These are phyloP conservation scores for Podila clonocystis DNA, from an alignment of 192 early-diverging fungal species.

Conservation along the genomic window DNA sequence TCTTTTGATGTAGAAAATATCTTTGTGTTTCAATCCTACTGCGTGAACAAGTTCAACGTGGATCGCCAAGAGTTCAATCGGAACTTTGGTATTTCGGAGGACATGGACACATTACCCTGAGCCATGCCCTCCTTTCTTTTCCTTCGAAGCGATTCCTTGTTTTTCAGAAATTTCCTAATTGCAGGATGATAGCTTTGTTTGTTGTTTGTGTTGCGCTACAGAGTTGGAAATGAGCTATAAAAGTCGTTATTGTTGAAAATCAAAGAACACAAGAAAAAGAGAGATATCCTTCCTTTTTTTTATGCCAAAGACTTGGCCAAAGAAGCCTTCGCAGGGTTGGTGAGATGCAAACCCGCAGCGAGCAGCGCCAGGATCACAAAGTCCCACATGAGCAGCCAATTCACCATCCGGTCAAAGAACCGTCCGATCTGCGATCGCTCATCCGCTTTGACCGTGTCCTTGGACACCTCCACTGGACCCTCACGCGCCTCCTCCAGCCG, in stretches of 20 bases:
- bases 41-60: slow-evolving; percentile 74
- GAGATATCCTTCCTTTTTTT: no score
- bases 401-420: neutral
- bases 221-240: neutral
- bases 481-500: slow-evolving; percentile 5
- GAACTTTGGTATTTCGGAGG: slow-evolving; percentile 74
- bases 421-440: neutral
- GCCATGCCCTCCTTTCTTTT: neutral
- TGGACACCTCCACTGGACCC: neutral
- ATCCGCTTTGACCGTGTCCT: neutral
- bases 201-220: no score
- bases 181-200: neutral
- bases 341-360: neutral
- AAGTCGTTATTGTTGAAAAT: neutral
- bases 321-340: no score
- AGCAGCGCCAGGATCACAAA: neutral
- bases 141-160: neutral
- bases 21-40: slow-evolving; percentile 84
- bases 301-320: no score
- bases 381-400: neutral
- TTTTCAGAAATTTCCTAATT: neutral
- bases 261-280: neutral
- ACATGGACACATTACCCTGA: slow-evolving; percentile 74
- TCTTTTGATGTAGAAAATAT: slow-evolving; percentile 73
- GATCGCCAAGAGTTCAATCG: slow-evolving; percentile 69